Percentiles rank a stretch among this genome's conserved stretches.
phyloP scores from a whole-genome alignment of 2,329 filamentous ascomycete species.

The Exophiala oligosperma region DNA sequence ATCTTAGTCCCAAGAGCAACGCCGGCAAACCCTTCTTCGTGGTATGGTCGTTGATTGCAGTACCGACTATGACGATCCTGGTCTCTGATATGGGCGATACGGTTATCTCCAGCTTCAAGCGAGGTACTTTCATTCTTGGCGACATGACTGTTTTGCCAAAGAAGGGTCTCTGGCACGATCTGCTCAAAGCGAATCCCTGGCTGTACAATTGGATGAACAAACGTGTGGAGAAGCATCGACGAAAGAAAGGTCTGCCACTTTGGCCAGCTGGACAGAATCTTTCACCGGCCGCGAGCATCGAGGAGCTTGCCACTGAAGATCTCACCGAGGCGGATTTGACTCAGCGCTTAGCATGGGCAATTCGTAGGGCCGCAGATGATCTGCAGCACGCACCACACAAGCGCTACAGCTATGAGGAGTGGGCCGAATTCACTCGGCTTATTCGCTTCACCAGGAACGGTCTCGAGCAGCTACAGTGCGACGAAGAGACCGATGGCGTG shows the following conservation, averaged over 20 bases:
- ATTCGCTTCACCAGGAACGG: constrained; percentile 58
- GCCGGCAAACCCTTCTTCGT: constrained; percentile 83
- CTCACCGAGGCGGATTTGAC: constrained; percentile 60
- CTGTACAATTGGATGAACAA: constrained; percentile 41
- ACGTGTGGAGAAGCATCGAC: constrained; percentile 44
- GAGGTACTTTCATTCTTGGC: constrained; percentile 60
- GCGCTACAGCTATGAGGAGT: constrained; percentile 77
- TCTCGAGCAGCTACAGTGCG: constrained; percentile 37
- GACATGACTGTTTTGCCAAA: constrained; percentile 68
- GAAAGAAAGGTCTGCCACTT: constrained; percentile 50
- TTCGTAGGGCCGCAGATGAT: constrained; percentile 65
- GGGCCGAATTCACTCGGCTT: constrained; percentile 79
- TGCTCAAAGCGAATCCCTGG: constrained; percentile 48
- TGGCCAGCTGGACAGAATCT: constrained; percentile 23
- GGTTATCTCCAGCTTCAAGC: constrained; percentile 66
- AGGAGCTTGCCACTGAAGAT: constrained; percentile 49
- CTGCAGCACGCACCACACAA: constrained; percentile 58
- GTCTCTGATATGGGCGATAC: constrained; percentile 84
- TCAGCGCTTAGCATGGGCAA: constrained; percentile 65
- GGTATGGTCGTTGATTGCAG: constrained; percentile 83
- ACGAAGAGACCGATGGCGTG: constrained; percentile 59
- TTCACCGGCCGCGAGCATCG: constrained; percentile 32
- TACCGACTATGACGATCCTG: constrained; percentile 85
- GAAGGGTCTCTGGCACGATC: constrained; percentile 54
- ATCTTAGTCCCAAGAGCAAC: constrained; percentile 73